These are phyloP conservation scores for Sungouiozyma ichnusensis DNA, from an alignment of 805 yeast species.

Conservation along the genomic window DNA sequence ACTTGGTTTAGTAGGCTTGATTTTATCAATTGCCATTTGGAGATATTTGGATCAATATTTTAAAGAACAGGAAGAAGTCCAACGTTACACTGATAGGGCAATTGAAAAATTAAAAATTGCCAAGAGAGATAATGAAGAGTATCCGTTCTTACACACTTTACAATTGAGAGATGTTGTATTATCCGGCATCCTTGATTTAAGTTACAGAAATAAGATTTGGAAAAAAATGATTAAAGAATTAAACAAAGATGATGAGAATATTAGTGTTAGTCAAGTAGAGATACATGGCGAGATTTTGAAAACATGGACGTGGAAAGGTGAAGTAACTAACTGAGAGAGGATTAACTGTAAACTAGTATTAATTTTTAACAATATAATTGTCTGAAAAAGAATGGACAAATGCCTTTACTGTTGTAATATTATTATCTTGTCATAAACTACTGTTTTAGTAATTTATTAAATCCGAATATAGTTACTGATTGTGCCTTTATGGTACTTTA, in stretches of 20 bases:
- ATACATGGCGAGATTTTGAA: constrained; percentile 74
- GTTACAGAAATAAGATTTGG: constrained; percentile 43
- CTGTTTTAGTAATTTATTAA: too few species aligned
- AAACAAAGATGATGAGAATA: constrained; percentile 43
- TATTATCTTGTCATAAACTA: too few species aligned
- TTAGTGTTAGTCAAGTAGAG: constrained; percentile 51
- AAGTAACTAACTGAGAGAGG: too few species aligned
- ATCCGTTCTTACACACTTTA: constrained; percentile 50
- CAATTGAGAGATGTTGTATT: constrained; percentile 58
- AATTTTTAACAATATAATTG: too few species aligned
- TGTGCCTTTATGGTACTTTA: too few species aligned
- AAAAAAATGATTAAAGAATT: constrained; percentile 39
- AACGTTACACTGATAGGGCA: constrained; percentile 22
- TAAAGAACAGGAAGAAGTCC: constrained; percentile 33
- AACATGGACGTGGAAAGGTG: constrained; percentile 71
- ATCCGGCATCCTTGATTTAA: constrained; percentile 15
- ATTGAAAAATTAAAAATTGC: constrained; percentile 39
- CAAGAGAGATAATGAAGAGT: constrained; percentile 24
- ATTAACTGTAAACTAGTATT: too few species aligned
- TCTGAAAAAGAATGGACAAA: too few species aligned
- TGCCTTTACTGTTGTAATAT: too few species aligned
- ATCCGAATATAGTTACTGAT: too few species aligned
- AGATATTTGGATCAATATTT: constrained; percentile 29
- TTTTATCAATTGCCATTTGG: constrained; percentile 11
- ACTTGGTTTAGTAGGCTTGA: not conserved